Conservation (phyloP, 176 grass and related monocot genomes). For the Thalia dealbata region DNA sequence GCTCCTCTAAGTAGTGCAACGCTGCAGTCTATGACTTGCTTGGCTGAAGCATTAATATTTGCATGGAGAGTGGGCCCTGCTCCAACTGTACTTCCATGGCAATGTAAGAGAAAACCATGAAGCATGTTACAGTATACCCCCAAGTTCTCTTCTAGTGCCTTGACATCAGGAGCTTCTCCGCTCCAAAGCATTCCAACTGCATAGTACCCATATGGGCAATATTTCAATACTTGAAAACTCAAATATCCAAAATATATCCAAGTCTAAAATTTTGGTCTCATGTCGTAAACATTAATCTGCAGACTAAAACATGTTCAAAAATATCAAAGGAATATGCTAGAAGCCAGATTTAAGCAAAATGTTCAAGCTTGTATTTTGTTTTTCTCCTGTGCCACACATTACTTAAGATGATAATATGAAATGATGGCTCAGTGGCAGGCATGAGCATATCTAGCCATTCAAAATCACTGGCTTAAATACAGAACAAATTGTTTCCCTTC, state of each 20-base stretch:
- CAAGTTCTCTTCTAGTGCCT: constrained; percentile 69
- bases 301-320: background rate
- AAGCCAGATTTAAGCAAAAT: background rate
- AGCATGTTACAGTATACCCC: constrained; percentile 59
- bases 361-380: background rate
- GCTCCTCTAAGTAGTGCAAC: constrained; percentile 67
- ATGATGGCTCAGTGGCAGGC: background rate
- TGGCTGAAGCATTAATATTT: constrained; percentile 45
- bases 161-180: constrained; percentile 51
- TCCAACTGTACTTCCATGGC: constrained; percentile 55
- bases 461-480: background rate
- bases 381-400: background rate
- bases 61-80: constrained; percentile 78
- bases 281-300: background rate
- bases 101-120: constrained; percentile 84
- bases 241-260: background rate
- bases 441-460: background rate
- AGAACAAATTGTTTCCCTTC: background rate
- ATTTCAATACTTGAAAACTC: constrained; percentile 3
- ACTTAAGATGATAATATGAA: background rate
- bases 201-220: constrained; percentile 3
- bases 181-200: constrained; percentile 93
- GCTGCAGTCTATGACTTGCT: constrained; percentile 59
- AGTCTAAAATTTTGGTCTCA: background rate
- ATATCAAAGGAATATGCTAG: background rate